Percentiles rank a stretch among this genome's conserved stretches.
These are phyloP conservation scores for Plasmodium vinckei DNA, from an alignment of 169 alveolate species.

Conservation along the genomic window DNA sequence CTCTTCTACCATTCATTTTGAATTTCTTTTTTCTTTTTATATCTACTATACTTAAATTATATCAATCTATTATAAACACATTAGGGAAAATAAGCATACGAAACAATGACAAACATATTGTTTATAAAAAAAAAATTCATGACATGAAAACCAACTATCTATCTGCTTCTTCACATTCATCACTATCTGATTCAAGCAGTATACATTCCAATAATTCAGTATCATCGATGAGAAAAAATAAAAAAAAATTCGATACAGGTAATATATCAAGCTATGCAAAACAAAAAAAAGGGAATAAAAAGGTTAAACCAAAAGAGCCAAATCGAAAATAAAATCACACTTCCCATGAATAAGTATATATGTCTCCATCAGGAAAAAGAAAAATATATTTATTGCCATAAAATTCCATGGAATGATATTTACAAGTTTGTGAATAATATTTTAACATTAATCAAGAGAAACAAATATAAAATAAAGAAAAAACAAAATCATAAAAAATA, in stretches of 20 bases:
- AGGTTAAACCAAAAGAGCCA: conserved; percentile 10
- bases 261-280: conserved; percentile 1
- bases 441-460: no score
- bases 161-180: conserved; percentile 35
- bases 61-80: conserved; percentile 7
- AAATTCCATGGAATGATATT: no score
- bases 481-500: no score
- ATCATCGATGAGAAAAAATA: neutral
- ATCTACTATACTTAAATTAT: conserved; percentile 20
- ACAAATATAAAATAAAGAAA: no score
- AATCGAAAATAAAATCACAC: neutral
- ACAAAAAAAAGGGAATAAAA: neutral
- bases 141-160: neutral
- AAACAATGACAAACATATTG: neutral
- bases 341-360: no score
- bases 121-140: neutral
- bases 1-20: conserved; percentile 50
- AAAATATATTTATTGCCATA: no score
- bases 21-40: conserved; percentile 31
- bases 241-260: neutral
- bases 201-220: conserved; percentile 11
- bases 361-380: no score
- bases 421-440: no score
- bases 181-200: conserved; percentile 48
- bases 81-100: neutral